Base-by-base conservation (phyloP, 805 yeast species). In the Vanderwaltozyma yarrowii region DNA sequence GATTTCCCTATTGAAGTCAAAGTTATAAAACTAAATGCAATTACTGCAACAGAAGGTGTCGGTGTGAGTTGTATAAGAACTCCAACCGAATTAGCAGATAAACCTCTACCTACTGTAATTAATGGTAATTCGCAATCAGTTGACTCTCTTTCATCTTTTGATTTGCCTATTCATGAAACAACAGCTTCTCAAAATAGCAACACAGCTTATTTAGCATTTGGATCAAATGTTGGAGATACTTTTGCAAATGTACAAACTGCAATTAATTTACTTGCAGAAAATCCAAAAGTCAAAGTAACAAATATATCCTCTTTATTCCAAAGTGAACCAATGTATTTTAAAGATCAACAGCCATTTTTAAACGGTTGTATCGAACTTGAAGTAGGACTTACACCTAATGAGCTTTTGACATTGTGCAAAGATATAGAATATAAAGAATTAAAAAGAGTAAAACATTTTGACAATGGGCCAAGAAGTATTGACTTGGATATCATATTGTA, bases 401-500 rank as follows among this genome's bases (percentile, higher is more conserved):
- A 74, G 1, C 62, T 92, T 13, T 62, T 92, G 24, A 55, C 56
- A 16, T 60, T 68, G 8, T 60, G 88, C 41, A 89, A 92, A 53
- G 65, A 70, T 19, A 80, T 92, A 32, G 99, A 92, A 58, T 85
- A 85, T 50, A 66, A 75, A 7, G 71, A 70, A 12, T 64, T 88
- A 26, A 66, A 72, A 5, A 66, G 99, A 31, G 78, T 79, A 17
- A 92, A 92, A 56, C 62, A 76, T 31, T 70, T 85, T 46, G 88
- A 82, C 12, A 92, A 92, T 56, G 96, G 98, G 0, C 98, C 99
- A 8, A 68, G 99, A 41, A 64, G 84, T 11, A 82, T 92, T 37
- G 99, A 92, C 54, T 67, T 92, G 35, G 99, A 92, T 60, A 84
- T 92, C 12, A 48, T 89, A 12, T 61, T 89, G 17, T 89, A 76